Base-by-base conservation (phyloP, 306 rosid species). In the Cucumis sativus region DNA sequence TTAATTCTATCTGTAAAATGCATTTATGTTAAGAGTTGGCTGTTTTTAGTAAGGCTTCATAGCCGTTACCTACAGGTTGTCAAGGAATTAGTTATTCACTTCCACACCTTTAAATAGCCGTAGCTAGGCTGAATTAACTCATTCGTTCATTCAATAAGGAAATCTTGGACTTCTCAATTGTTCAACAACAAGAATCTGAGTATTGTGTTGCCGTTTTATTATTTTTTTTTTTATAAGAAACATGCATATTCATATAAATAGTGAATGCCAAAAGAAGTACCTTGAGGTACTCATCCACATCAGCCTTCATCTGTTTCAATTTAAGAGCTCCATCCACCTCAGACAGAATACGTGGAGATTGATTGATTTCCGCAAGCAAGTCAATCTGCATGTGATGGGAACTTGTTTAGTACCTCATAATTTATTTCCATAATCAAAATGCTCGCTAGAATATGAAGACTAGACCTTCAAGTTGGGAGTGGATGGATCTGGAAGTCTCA, bases 401-500 rank as follows among this genome's bases (percentile, higher is more conserved):
- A n/a, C 5, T 16, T 25, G 3, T 59, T 30, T 20, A 41, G 13
- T 4, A 43, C 25, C 16, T 12, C 40, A 37, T 41, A 14, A 28
- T 43, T 60, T 9, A 41, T 40, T 59, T 61, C n/a, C 14, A 20
- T 23, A 43, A 15, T 20, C 21, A 61, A 59, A 77, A 77, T 61
- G 17, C 35, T 40, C 1, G 2, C 23, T 4, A 77, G 18, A 21
- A 60, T 4, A 41, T 15, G 35, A 41, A 74, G 41, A 39, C 51
- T 28, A 75, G 39, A 96, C 99, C 97, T 96, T 96, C 71, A 96
- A 79, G 77, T 92, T 92, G 4, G 99, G 98, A 52, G 98, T 92
- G 55, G 97, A 92, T 66, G 97, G 97, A 87, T 92, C 98, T 17
- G 99, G 98, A 55, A 96, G 88, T 88, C 99, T 92, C 98, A 96